Conservation (phyloP, 2,329 filamentous ascomycete species). For the Cercospora sp. region DNA sequence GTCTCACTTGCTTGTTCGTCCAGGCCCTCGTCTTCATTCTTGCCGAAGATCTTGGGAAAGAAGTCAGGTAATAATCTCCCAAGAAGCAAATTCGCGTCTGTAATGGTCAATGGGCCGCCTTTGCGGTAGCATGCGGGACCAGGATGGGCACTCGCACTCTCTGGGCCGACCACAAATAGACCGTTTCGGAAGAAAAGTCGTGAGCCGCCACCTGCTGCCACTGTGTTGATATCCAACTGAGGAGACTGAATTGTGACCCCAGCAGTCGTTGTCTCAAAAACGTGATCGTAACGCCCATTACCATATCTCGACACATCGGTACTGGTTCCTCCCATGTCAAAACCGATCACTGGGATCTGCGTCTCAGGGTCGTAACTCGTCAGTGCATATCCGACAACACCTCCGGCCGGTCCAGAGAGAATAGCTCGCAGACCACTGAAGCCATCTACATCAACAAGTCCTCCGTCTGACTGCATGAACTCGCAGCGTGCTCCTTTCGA, state of each 20-base stretch:
- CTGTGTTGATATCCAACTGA: constrained; percentile 91
- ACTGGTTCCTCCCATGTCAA: constrained; percentile 93
- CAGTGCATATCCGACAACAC: constrained; percentile 87
- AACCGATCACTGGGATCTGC: constrained; percentile 84
- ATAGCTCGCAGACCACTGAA: constrained; percentile 87
- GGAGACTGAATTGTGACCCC: constrained; percentile 93
- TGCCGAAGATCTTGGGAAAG: constrained; percentile 93
- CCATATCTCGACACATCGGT: constrained; percentile 85
- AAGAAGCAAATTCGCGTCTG: constrained; percentile 84
- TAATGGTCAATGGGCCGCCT: constrained; percentile 86
- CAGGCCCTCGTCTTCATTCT: constrained; percentile 78
- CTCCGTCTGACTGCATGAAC: constrained; percentile 90
- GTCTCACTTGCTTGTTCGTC: constrained; percentile 74
- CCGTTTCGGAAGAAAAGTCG: constrained; percentile 85
- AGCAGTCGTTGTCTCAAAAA: constrained; percentile 90
- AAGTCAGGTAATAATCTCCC: constrained; percentile 84
- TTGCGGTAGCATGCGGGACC: constrained; percentile 91
- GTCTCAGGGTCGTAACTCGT: constrained; percentile 85
- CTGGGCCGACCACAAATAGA: constrained; percentile 85
- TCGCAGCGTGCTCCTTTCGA: constrained; percentile 77
- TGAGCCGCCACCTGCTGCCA: constrained; percentile 85
- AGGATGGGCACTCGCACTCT: constrained; percentile 84
- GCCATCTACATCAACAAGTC: constrained; percentile 68
- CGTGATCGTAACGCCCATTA: constrained; percentile 83
- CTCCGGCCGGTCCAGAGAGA: constrained; percentile 85